Conservation (phyloP, 2,329 filamentous ascomycete species). For the Penicillium hesseltinei region DNA sequence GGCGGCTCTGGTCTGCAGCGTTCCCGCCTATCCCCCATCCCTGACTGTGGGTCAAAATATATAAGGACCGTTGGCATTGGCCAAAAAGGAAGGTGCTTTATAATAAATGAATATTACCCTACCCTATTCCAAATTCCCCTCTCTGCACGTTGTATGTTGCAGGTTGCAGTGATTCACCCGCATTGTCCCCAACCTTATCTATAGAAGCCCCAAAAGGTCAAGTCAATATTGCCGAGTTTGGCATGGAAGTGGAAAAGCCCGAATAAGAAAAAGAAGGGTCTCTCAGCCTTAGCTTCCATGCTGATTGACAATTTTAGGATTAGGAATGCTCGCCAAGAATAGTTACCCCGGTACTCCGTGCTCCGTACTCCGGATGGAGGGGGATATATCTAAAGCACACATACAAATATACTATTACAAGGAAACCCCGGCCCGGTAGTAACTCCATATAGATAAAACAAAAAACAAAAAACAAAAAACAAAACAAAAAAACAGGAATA, state of each 20-base stretch:
- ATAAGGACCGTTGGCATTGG: neutral
- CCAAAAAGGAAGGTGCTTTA: neutral
- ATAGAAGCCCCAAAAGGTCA: neutral
- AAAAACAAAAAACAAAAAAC: neutral
- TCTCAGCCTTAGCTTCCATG: neutral
- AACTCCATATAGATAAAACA: neutral
- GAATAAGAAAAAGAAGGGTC: neutral
- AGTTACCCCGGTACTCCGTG: neutral
- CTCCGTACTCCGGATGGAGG: neutral
- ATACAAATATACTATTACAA: neutral
- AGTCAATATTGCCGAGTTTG: slow-evolving; percentile 1
- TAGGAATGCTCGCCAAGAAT: neutral
- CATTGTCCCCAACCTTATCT: slow-evolving; percentile 6
- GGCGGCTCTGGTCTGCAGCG: slow-evolving; percentile 1
- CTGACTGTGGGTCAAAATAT: neutral
- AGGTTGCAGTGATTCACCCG: slow-evolving; percentile 5
- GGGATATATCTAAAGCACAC: neutral
- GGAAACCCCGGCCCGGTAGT: neutral
- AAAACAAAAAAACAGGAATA: neutral
- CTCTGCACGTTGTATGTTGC: neutral
- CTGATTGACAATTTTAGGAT: neutral
- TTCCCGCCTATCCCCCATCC: slow-evolving; percentile 1
- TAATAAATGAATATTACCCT: neutral
- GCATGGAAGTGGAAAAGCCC: neutral
- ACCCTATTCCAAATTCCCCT: neutral